A percentile compares a stretch with the other conserved stretches of the same genome.
Evolutionary conservation across 2,329 filamentous ascomycete species (phyloP).

Genomic region (Trichophyton mentagrophytes): DNA sequence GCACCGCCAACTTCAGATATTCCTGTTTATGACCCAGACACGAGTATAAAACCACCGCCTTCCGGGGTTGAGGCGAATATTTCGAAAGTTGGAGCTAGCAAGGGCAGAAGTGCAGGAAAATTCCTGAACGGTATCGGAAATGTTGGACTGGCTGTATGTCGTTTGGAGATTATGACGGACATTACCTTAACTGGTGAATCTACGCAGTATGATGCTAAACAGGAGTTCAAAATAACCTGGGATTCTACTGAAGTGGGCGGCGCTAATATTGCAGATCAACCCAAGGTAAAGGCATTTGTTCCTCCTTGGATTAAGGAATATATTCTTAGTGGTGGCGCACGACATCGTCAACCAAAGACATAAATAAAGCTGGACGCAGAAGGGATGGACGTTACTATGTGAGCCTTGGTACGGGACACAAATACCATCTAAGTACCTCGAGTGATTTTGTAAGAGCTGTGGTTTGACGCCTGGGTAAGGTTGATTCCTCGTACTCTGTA

Average conservation of each 20-base stretch:
- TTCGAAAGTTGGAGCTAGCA: constrained; percentile 36
- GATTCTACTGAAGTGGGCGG: constrained; percentile 33
- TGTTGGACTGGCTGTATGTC: constrained; percentile 72
- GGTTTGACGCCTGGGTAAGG: too few species aligned
- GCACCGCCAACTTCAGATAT: constrained; percentile 39
- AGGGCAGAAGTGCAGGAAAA: constrained; percentile 62
- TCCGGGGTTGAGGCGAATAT: constrained; percentile 37
- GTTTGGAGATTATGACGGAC: constrained; percentile 83
- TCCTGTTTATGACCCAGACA: constrained; percentile 25
- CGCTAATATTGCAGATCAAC: constrained; percentile 27
- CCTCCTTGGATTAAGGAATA: constrained; percentile 56
- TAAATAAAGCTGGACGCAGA: neutral
- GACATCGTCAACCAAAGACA: constrained; percentile 19
- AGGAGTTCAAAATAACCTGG: constrained; percentile 50
- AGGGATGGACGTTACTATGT: neutral
- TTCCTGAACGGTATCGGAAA: constrained; percentile 71
- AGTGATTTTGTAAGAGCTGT: too few species aligned
- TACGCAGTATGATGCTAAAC: constrained; percentile 45
- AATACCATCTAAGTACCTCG: neutral
- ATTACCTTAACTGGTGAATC: constrained; percentile 56
- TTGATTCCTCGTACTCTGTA: too few species aligned
- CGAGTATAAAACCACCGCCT: constrained; percentile 21
- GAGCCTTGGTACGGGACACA: neutral
- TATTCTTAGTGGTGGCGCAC: constrained; percentile 27
- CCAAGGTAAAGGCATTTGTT: constrained; percentile 65